Evolutionary conservation across 2,329 filamentous ascomycete species (phyloP).

Genomic region (Alternaria sp.): DNA sequence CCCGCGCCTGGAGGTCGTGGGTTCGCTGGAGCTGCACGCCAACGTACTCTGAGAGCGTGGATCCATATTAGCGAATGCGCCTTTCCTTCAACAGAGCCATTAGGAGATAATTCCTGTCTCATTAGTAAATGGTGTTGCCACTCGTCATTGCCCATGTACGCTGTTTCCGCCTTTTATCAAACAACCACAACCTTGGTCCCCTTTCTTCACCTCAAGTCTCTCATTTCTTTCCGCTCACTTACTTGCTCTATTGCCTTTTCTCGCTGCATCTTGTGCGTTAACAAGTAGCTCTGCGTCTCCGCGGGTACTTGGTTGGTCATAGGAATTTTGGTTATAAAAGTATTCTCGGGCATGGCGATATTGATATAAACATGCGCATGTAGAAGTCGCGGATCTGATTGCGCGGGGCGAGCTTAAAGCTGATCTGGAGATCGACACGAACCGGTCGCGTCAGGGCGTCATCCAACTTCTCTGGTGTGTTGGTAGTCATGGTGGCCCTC

Average conservation of each 20-base stretch:
- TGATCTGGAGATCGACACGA: slow-evolving; percentile 72
- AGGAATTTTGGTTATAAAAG: neutral
- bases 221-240: slow-evolving; percentile 54
- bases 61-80: neutral
- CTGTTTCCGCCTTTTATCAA: neutral
- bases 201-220: slow-evolving; percentile 45
- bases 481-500: slow-evolving; percentile 84
- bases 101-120: neutral
- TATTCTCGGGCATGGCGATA: neutral
- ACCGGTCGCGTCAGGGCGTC: slow-evolving; percentile 77
- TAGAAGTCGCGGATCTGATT: slow-evolving; percentile 56
- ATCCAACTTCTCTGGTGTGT: slow-evolving; percentile 76
- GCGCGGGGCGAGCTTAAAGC: slow-evolving; percentile 61
- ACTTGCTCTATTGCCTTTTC: slow-evolving; percentile 55
- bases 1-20: neutral
- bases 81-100: neutral
- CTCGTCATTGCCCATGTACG: neutral
- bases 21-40: neutral
- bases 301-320: slow-evolving; percentile 43
- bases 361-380: slow-evolving; percentile 49
- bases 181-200: slow-evolving; percentile 30
- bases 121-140: no score
- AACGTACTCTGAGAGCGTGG: neutral
- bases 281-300: slow-evolving; percentile 63
- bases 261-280: slow-evolving; percentile 61